Conservation (phyloP, 1,139 yeast species). For the Magnusiomyces ingens region DNA sequence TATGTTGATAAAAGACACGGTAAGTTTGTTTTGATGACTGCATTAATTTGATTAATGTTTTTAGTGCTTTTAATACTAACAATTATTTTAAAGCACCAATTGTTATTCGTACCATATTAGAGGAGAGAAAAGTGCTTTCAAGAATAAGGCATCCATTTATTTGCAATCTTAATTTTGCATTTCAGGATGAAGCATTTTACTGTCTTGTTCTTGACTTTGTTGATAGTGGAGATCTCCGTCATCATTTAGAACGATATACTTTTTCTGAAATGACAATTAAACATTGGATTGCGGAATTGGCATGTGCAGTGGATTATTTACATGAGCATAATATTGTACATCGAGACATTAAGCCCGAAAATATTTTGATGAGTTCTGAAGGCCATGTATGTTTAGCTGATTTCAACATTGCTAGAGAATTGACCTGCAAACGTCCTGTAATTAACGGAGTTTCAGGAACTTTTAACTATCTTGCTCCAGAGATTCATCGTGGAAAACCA, state of each 20-base stretch:
- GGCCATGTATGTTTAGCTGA: slow-evolving; percentile 71
- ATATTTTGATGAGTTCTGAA: slow-evolving; percentile 55
- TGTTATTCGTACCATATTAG: slow-evolving; percentile 31
- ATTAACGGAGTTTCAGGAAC: slow-evolving; percentile 71
- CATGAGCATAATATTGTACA: slow-evolving; percentile 60
- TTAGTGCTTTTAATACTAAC: background rate
- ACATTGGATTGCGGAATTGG: slow-evolving; percentile 60
- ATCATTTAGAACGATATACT: slow-evolving; percentile 53
- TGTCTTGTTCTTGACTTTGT: slow-evolving; percentile 70
- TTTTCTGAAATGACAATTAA: slow-evolving; percentile 55
- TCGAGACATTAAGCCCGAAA: slow-evolving; percentile 67
- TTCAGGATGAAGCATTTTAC: slow-evolving; percentile 68
- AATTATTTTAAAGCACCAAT: slow-evolving; percentile 19
- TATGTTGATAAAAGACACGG: slow-evolving; percentile 33
- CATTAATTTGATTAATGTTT: slow-evolving; percentile 23
- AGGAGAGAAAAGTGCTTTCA: slow-evolving; percentile 58
- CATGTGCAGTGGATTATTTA: slow-evolving; percentile 59
- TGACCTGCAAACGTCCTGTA: slow-evolving; percentile 26
- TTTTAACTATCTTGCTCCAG: slow-evolving; percentile 88
- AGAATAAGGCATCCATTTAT: slow-evolving; percentile 67
- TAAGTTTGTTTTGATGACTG: slow-evolving; percentile 34
- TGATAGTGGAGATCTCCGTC: slow-evolving; percentile 86
- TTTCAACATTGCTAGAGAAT: slow-evolving; percentile 46
- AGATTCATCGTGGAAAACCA: slow-evolving; percentile 57
- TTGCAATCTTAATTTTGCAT: slow-evolving; percentile 73